Conservation (phyloP, 371 early-diverging fungal species). For the Apophysomyces variabilis region DNA sequence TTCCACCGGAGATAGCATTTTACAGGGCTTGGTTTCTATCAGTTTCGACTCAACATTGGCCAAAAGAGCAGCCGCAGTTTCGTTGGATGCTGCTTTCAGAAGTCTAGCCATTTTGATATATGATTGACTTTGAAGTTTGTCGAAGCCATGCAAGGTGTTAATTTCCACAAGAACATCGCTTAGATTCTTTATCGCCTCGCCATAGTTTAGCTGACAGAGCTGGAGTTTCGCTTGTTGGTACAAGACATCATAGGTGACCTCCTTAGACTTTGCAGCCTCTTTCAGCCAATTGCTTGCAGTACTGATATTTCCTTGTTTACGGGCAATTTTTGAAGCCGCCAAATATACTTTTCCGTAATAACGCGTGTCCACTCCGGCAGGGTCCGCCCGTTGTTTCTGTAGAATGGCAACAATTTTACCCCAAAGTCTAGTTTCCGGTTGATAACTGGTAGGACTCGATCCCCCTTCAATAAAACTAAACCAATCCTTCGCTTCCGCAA, state of each 20-base stretch:
- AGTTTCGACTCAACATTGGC: slow-evolving; percentile 9
- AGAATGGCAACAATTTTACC: slow-evolving; percentile 25
- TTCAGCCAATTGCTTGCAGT: slow-evolving; percentile 28
- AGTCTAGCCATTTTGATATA: slow-evolving; percentile 33
- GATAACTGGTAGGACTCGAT: neutral
- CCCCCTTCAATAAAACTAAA: neutral
- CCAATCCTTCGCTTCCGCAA: slow-evolving; percentile 29
- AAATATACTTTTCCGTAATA: slow-evolving; percentile 16
- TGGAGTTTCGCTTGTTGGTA: slow-evolving; percentile 1
- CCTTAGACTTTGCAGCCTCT: slow-evolving; percentile 13
- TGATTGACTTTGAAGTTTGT: slow-evolving; percentile 25
- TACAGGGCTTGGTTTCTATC: slow-evolving; percentile 4
- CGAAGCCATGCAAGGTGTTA: neutral
- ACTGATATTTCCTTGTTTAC: slow-evolving; percentile 30
- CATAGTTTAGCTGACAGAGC: neutral
- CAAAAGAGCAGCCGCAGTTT: slow-evolving; percentile 13
- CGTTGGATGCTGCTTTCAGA: slow-evolving; percentile 27
- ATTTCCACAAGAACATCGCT: neutral
- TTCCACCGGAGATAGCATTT: slow-evolving; percentile 37
- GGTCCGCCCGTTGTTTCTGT: slow-evolving; percentile 8
- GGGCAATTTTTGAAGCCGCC: slow-evolving; percentile 37
- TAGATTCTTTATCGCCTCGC: neutral
- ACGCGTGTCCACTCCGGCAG: neutral
- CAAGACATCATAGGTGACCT: slow-evolving; percentile 4
- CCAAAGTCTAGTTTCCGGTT: slow-evolving; percentile 37